These are phyloP conservation scores for Leccinum ochraceum DNA, from an alignment of 768 basidiomycete species.

Conservation along the genomic window DNA sequence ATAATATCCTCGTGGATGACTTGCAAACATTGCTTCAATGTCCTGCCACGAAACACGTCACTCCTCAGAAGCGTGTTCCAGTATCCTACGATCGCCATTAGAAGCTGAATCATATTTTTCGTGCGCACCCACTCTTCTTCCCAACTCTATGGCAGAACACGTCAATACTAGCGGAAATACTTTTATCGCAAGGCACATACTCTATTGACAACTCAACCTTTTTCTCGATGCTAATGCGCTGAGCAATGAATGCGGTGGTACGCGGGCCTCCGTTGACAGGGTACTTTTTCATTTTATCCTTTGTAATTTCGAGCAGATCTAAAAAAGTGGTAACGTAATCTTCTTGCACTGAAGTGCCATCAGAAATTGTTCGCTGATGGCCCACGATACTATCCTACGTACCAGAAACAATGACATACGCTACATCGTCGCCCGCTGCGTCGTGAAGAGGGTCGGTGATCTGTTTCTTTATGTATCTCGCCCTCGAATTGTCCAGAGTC, in stretches of 20 bases:
- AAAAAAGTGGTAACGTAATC: not conserved
- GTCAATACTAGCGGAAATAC: not conserved
- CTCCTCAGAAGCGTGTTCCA: not conserved
- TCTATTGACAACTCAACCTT: not conserved
- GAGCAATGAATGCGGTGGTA: accelerated
- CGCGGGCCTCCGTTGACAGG: not conserved
- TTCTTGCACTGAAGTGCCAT: no score
- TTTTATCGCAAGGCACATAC: not conserved
- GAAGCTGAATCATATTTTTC: not conserved
- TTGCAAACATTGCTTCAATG: not conserved
- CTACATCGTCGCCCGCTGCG: not conserved
- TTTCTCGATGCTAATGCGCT: not conserved
- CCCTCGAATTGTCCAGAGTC: not conserved
- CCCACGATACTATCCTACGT: no score
- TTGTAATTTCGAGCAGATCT: accelerated
- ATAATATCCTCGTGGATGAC: not conserved
- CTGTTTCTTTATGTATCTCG: not conserved
- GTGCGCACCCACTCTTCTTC: not conserved
- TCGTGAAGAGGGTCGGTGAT: not conserved
- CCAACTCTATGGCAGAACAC: not conserved
- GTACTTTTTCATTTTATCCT: not conserved
- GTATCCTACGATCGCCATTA: not conserved
- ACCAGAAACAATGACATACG: not conserved
- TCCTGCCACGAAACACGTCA: accelerated
- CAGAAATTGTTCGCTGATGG: no score